Base-by-base conservation (phyloP, 2,329 filamentous ascomycete genomes). In the Claviceps arundinis region DNA sequence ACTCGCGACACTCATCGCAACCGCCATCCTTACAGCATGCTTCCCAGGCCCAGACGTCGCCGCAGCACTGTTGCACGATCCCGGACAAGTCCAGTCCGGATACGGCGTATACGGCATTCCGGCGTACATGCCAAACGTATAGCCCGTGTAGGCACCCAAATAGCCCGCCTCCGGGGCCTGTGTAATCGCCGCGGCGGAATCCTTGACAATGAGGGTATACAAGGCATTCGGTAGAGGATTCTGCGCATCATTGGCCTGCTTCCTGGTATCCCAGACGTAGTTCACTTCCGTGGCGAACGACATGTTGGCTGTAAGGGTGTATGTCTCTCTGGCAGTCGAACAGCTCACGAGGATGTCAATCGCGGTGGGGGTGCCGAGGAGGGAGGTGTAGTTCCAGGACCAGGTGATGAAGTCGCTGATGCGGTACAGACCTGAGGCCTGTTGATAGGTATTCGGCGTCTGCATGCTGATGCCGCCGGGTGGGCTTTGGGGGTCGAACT, bases 311-410 rank as follows among this genome's bases (percentile, higher is more conserved):
- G 80, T 80, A 45, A 85, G 69, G 16, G 80, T 84, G 69, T 77
- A 84, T 2, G 78, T 75, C 55, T 72, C 69, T 19, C 70, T 65
- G 45, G 72, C 75, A 7, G 64, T 64, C 42, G 74, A 74, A 68
- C 77, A 81, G 57, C 76, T 78, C 37, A 80, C 70, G 53, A 82
- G 64, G 14, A 84, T 69, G 56, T 84, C 78, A 53, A 85, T 61
- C 42, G 78, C 80, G 3, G 76, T 80, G 2, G 81, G 81, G 1
- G 71, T 76, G 26, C 68, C 78, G 52, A 73, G 69, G 34, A 85
- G 64, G 45, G 74, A 75, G 3, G 81, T 84, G 68, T 83, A 84
- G 67, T 84, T 84, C 80, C 80, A 85, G 47, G 67, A 73, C 65
- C 77, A 80, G 14, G 78, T 83, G 44, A 82, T 68, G 45, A 70